These are phyloP conservation scores for Wallacemonas rigidus DNA, from an alignment of 208 protist genomes.

Conservation along the genomic window DNA sequence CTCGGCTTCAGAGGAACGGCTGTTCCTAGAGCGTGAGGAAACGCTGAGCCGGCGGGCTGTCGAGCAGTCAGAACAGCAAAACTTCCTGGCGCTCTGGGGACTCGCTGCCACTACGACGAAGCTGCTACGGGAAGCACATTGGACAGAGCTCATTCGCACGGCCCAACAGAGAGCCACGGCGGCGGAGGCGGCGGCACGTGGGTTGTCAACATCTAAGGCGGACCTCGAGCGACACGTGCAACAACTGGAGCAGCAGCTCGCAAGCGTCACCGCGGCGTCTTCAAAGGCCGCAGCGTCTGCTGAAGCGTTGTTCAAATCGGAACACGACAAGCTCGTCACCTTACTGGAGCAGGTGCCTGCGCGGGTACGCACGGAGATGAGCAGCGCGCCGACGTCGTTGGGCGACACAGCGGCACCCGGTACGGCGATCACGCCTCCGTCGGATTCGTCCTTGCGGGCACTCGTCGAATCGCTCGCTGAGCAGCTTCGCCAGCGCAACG, in stretches of 20 bases:
- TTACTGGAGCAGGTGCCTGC: slow-evolving; percentile 39
- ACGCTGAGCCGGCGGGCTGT: neutral
- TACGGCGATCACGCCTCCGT: neutral
- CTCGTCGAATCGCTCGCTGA: slow-evolving; percentile 18
- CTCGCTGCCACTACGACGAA: neutral
- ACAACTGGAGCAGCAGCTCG: slow-evolving; percentile 21
- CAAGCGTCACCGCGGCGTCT: neutral
- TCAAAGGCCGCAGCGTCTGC: slow-evolving; percentile 5
- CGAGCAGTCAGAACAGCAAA: slow-evolving; percentile 5
- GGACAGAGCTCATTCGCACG: slow-evolving; percentile 4
- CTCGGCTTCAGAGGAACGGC: slow-evolving; percentile 5
- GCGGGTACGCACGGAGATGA: slow-evolving; percentile 26
- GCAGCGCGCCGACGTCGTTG: neutral
- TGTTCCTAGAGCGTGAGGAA: slow-evolving; percentile 19
- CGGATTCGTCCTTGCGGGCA: neutral
- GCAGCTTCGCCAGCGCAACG: slow-evolving; percentile 6
- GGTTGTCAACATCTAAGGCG: slow-evolving; percentile 1
- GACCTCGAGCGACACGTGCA: slow-evolving; percentile 16
- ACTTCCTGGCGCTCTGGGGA: neutral
- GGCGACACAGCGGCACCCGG: neutral
- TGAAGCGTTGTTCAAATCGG: slow-evolving; percentile 24
- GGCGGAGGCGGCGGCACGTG: neutral
- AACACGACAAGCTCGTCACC: slow-evolving; percentile 28
- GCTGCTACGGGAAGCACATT: slow-evolving; percentile 1
- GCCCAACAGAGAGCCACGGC: neutral